Evolutionary conservation across 352 stramenopile species (phyloP).

Genomic region (Phytopythium sindhum): DNA sequence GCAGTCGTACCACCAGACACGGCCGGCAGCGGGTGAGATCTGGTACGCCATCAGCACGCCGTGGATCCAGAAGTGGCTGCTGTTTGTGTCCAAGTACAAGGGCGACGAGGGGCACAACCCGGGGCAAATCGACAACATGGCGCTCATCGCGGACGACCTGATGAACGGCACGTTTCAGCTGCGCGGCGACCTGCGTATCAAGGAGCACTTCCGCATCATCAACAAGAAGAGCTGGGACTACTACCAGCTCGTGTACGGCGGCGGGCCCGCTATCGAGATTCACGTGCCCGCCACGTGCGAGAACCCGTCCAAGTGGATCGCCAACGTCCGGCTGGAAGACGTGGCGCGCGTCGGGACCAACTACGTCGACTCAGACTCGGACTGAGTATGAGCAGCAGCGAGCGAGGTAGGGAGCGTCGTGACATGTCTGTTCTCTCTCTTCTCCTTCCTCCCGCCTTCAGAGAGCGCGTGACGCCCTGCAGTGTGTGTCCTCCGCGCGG

Average conservation of each 20-base stretch:
- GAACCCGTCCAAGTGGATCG: constrained; percentile 50
- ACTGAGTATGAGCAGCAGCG: constrained; percentile 10
- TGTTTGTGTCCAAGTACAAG: constrained; percentile 75
- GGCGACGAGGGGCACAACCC: constrained; percentile 51
- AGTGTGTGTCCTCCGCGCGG: background rate
- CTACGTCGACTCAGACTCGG: constrained; percentile 54
- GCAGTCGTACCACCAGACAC: constrained; percentile 64
- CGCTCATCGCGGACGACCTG: constrained; percentile 64
- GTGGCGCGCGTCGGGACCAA: constrained; percentile 56
- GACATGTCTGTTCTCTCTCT: background rate
- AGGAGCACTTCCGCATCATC: constrained; percentile 77
- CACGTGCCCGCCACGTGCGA: constrained; percentile 51
- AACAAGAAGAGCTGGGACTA: constrained; percentile 79
- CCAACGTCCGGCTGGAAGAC: constrained; percentile 44
- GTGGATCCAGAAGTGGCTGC: constrained; percentile 70
- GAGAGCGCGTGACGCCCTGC: background rate
- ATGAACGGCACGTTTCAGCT: constrained; percentile 67
- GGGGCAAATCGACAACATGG: constrained; percentile 70
- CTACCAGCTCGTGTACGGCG: constrained; percentile 68
- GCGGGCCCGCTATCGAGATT: constrained; percentile 66
- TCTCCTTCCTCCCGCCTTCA: background rate
- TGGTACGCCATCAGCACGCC: constrained; percentile 64
- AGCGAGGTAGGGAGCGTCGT: background rate
- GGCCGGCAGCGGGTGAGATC: constrained; percentile 47
- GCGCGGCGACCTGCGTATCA: constrained; percentile 49